A percentile compares a stretch with the other conserved stretches of the same genome.
Conservation (phyloP, 1,284 basidiomycete genomes). For the Ceratobasidium sp. region DNA sequence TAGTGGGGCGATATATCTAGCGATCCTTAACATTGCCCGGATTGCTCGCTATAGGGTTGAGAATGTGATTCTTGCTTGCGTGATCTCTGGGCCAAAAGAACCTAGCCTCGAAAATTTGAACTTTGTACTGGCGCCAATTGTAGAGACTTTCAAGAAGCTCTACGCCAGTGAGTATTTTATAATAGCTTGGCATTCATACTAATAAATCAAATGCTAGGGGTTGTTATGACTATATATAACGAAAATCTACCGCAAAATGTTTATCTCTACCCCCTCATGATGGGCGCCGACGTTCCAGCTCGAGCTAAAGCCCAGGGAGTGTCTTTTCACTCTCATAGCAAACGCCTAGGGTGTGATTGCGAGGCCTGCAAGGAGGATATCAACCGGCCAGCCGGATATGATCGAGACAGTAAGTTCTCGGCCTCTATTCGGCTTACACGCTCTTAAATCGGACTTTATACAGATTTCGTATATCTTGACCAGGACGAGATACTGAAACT, state of each 20-base stretch:
- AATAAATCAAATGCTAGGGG: background rate
- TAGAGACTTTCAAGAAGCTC: slow-evolving; percentile 16
- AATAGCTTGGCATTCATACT: background rate
- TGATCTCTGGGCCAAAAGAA: slow-evolving; percentile 50
- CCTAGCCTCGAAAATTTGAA: slow-evolving; percentile 50
- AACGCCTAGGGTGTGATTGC: background rate
- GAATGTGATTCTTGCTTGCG: slow-evolving; percentile 49
- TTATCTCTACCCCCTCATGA: background rate
- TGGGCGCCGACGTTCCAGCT: slow-evolving; percentile 4
- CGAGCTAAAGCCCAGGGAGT: background rate
- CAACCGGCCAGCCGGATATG: background rate
- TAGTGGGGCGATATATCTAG: slow-evolving; percentile 50
- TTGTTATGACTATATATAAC: background rate
- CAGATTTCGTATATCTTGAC: slow-evolving; percentile 11
- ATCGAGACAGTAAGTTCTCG: background rate
- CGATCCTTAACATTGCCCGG: slow-evolving; percentile 49
- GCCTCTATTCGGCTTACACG: background rate
- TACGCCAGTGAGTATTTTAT: background rate
- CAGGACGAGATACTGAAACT: background rate
- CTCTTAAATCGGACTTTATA: background rate
- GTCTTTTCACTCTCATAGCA: background rate
- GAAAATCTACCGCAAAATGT: slow-evolving; percentile 1
- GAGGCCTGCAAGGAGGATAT: background rate
- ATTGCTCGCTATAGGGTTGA: slow-evolving; percentile 47
- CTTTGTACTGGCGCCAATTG: slow-evolving; percentile 46